These are phyloP conservation scores for Xylaria bambusicola DNA, from an alignment of 495 filamentous ascomycete species.

Conservation along the genomic window DNA sequence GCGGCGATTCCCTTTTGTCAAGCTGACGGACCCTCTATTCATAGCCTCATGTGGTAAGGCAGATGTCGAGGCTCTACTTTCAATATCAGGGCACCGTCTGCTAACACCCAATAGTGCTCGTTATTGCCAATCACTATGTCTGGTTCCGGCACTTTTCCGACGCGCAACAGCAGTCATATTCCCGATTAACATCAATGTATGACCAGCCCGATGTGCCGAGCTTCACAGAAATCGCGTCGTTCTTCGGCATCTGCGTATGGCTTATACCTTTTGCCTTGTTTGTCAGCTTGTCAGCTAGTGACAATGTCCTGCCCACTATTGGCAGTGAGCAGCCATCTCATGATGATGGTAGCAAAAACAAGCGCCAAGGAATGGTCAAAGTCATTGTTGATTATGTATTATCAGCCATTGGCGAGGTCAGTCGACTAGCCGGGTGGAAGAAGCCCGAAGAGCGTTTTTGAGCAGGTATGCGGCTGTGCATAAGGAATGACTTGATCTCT, in stretches of 20 bases:
- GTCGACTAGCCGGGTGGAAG: constrained; percentile 69
- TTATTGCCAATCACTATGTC: constrained; percentile 89
- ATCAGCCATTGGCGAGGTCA: constrained; percentile 71
- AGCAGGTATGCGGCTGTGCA: constrained; percentile 5
- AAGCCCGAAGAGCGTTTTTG: constrained; percentile 39
- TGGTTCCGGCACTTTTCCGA: constrained; percentile 94
- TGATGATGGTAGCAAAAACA: constrained; percentile 51
- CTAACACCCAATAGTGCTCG: constrained; percentile 58
- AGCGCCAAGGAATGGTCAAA: constrained; percentile 85
- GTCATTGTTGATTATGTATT: constrained; percentile 77
- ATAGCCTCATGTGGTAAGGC: constrained; percentile 73
- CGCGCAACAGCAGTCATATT: constrained; percentile 50
- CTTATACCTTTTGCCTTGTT: constrained; percentile 94
- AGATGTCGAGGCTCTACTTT: not conserved
- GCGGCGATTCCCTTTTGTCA: constrained; percentile 83
- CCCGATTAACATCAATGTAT: constrained; percentile 55
- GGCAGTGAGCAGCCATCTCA: constrained; percentile 47
- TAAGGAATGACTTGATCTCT: constrained; percentile 11
- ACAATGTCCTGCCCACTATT: constrained; percentile 93
- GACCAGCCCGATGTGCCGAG: constrained; percentile 67
- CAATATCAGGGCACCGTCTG: not conserved
- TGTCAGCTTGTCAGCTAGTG: constrained; percentile 86
- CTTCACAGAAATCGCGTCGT: constrained; percentile 94
- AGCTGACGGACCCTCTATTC: constrained; percentile 86
- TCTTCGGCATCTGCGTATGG: constrained; percentile 96